phyloP scores from a whole-genome alignment of 1,284 basidiomycete genomes.

The Cryptococcus amylolentus region DNA sequence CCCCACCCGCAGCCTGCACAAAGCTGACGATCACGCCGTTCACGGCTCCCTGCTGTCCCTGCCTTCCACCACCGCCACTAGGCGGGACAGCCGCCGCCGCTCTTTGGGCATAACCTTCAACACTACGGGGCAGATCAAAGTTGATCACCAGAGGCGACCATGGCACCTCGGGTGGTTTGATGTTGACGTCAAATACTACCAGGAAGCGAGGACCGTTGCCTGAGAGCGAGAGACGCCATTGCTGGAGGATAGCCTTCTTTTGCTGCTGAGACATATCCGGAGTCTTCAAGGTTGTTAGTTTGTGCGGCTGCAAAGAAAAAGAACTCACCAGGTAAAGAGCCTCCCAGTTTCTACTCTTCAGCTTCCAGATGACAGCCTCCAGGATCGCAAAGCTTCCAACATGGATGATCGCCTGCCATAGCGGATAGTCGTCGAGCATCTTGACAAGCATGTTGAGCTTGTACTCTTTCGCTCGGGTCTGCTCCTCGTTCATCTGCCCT shows the following conservation, averaged over 20 bases:
- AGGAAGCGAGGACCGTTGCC: slow-evolving; percentile 58
- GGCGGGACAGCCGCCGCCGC: slow-evolving; percentile 45
- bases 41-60: slow-evolving; percentile 52
- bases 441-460: slow-evolving; percentile 93
- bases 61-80: slow-evolving; percentile 52
- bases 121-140: slow-evolving; percentile 90
- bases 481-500: slow-evolving; percentile 63
- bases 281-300: slow-evolving; percentile 12
- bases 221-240: slow-evolving; percentile 51
- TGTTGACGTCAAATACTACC: slow-evolving; percentile 84
- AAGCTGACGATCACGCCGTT: slow-evolving; percentile 78
- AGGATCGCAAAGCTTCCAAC: slow-evolving; percentile 80
- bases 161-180: slow-evolving; percentile 81
- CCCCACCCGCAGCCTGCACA: slow-evolving; percentile 91
- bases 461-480: slow-evolving; percentile 87
- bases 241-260: slow-evolving; percentile 57
- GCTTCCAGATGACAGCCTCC: slow-evolving; percentile 74
- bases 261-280: slow-evolving; percentile 69
- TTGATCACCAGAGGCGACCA: slow-evolving; percentile 89
- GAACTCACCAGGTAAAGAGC: slow-evolving; percentile 72
- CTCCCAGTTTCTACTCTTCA: slow-evolving; percentile 79
- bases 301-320: neutral
- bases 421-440: slow-evolving; percentile 73
- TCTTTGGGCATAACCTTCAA: slow-evolving; percentile 88
- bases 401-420: slow-evolving; percentile 76